Evolutionary conservation across 495 filamentous ascomycete genomes (phyloP), one percentile per base, ranked within the genome.

Genomic region (Lepidopterella palustris): DNA sequence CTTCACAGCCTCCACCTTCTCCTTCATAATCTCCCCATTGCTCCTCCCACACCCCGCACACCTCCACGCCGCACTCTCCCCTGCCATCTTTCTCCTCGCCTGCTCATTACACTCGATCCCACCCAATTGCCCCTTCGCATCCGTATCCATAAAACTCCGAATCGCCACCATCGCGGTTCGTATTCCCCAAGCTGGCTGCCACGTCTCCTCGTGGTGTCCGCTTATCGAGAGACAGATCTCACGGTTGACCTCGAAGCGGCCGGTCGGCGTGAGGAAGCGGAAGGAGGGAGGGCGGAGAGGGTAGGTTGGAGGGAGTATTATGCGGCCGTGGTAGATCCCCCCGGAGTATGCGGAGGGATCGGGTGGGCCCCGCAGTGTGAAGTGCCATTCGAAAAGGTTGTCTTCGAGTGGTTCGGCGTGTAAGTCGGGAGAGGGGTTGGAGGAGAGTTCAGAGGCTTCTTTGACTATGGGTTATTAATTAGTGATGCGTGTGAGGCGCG

Each of bases 351-450:
- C 80, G n/a, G 83, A 81, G 21, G 88, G 87, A 9, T 80, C 76
- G 0, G 93, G 93, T 0, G 93, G 93, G 0, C 93, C 93, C 50
- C 84, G 82, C n/a, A 98, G 76, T 0, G 93, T 98, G 81, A 98
- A 98, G 80, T 98, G 93, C 93, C 93, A 98, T 77, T 97, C 92
- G 78, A 96, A 95, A 60, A 98, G 87, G 76, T 96, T 89, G 48
- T 81, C 74, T 67, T 96, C 89, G 63, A 90, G 80, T 1, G 93
- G 93, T 2, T 80, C 70, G 45, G 93, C 93, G 67, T 86, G 82
- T 74, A 89, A 90, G 74, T 92, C 88, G 23, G 89, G 78, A 3
- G 88, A 89, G 4, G 91, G 87, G 54, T 85, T 78, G 65, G 76
- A 77, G 67, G 87, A 80, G 63, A 98, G 84, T 70, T 96, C 91